Evolutionary conservation across 441 rosid species (phyloP).

Genomic region (Daphne laureola): DNA sequence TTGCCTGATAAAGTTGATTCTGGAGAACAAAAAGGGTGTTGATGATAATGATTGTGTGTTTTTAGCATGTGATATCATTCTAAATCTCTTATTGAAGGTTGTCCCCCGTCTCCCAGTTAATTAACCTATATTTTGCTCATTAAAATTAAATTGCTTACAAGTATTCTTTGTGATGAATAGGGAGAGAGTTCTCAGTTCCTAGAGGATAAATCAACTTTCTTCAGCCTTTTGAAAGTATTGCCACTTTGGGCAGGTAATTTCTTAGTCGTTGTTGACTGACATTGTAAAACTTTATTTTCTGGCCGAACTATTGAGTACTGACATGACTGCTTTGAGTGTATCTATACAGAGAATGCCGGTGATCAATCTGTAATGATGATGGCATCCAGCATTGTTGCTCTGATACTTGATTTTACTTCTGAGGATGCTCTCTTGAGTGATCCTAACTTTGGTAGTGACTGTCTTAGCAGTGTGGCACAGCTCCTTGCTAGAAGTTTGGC

Average conservation of each 20-base stretch:
- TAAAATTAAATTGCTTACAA: neutral
- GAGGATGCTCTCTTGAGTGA: conserved; percentile 59
- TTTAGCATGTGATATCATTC: conserved; percentile 81
- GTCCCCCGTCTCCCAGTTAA: conserved; percentile 7
- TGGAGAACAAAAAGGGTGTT: conserved; percentile 22
- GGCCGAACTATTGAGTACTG: neutral
- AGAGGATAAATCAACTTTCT: conserved; percentile 33
- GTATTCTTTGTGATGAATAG: conserved; percentile 25
- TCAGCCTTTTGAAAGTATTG: conserved; percentile 58
- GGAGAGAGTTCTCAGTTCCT: conserved; percentile 39
- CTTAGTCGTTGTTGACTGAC: neutral
- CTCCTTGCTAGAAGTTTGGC: conserved; percentile 60
- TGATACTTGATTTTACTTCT: conserved; percentile 62
- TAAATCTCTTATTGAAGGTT: conserved; percentile 88
- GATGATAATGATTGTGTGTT: conserved; percentile 44
- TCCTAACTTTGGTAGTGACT: conserved; percentile 31
- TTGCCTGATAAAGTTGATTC: conserved; percentile 55
- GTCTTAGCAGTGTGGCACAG: conserved; percentile 30
- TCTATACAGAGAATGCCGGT: conserved; percentile 35
- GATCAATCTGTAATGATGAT: conserved; percentile 48
- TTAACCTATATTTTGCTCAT: conserved; percentile 4
- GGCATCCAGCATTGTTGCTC: conserved; percentile 72
- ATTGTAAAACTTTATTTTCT: neutral
- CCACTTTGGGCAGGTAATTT: conserved; percentile 65
- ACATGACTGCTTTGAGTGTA: neutral